Base-by-base conservation (phyloP, 176 grass and related monocot species). In the Alloteropsis semialata region DNA sequence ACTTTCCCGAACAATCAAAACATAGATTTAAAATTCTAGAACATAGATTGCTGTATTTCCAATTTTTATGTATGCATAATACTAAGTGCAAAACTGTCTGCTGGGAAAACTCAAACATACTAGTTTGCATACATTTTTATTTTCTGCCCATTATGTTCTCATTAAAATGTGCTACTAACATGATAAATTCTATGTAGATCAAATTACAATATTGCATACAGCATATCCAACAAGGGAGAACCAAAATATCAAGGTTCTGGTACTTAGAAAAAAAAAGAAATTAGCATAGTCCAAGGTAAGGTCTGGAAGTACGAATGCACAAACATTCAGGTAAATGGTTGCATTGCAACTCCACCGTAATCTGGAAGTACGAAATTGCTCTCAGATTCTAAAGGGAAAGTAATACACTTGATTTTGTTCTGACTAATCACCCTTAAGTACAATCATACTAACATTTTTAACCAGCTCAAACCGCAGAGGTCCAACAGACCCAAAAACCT, bases 81-180 rank as follows among this genome's bases (percentile, higher is more conserved):
- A 41, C 56, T 19, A 48, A 33, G 50, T 51, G 10, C 25, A 45
- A 33, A 29, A 83, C 14, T 63, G 54, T 50, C 73, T 71, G 63
- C 17, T 16, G n/a, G 29, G 14, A 43, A 39, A 59, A 11, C 57
- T 38, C 14, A 1, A 37, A 28, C 21, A 62, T 32, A 59, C 16
- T 81, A 81, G 41, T 57, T 49, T 46, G 30, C 49, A 81, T 48
- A 30, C 38, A 69, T 22, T 55, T 78, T 72, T 65, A 66, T 74
- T 84, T n/a, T 70, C 55, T 48, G 1, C 42, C 21, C n/a, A 16
- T 3, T 62, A 21, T 14, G 54, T 39, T 51, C 10, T 10, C 42
- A 49, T 18, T 48, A 27, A 56, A 69, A 24, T 42, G 4, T 38
- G 8, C 10, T 58, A 14, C 28, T 70, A 19, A 60, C 70, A 73